Evolutionary conservation across 2,329 filamentous ascomycete species (phyloP), one percentile per base, ranked within the genome.

Genomic region (Dichotomopilus funicola): DNA sequence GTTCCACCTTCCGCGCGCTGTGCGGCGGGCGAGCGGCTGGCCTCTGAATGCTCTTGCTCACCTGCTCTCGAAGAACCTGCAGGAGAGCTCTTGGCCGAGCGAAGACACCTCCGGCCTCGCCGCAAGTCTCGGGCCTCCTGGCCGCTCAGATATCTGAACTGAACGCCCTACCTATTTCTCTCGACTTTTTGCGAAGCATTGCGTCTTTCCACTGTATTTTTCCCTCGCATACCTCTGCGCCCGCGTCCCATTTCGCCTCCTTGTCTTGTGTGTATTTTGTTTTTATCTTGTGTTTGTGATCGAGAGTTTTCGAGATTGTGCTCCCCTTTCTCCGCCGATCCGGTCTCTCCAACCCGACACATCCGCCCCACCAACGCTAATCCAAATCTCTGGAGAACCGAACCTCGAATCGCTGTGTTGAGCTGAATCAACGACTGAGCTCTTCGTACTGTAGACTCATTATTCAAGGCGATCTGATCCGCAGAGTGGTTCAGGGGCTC

Each of bases 21-120:
- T 27, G 19, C 19, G 19, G 19, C 19, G 19, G 19, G 19, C 19
- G 8, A 13, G 49, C 41, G 50, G 19, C 51, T 35, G 12, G 35
- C 52, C 45, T 54, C 41, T 41, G 36, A 41, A 54, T 45, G 53
- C 34, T n/a, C 33, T 33, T 55, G 48, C 19, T 27, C 19, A 27
- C 19, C 19, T 27, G 19, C 19, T 27, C 19, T 27, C 19, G 19
- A 27, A 27, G 19, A 27, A 27, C 19, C 43, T 51, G 34, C 44
- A 55, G 42, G 43, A 38, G 31, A 31, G 33, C 27, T 46, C 37
- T 47, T 41, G 4, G 47, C 38, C 33, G 35, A 33, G 37, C 19
- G 31, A n/a, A 40, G 27, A 7, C 12, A 11, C 27, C 19, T 40
- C 8, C 48, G 27, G 19, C 38, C 7, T 33, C 37, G 49, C 43